Conservation (phyloP, 768 basidiomycete species). For the Termitomyces sp. region DNA sequence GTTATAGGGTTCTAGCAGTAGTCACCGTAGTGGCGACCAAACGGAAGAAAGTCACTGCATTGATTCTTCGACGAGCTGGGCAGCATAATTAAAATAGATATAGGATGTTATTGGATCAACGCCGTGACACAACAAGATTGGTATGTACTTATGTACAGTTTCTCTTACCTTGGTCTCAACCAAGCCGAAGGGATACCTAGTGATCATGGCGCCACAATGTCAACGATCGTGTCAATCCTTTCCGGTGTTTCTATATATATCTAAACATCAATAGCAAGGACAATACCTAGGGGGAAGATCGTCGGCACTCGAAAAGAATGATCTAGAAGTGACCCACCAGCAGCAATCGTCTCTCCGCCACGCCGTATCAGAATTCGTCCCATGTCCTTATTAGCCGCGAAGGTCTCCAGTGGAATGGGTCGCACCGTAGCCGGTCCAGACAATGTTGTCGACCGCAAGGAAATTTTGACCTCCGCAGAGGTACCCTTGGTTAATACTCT, state of each 20-base stretch:
- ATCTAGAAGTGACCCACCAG: conserved; percentile 45
- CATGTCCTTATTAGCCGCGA: conserved; percentile 91
- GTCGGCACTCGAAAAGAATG: neutral
- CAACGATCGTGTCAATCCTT: neutral
- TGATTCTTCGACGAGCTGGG: neutral
- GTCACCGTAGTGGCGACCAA: neutral
- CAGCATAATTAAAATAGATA: neutral
- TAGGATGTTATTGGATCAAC: neutral
- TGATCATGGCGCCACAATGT: neutral
- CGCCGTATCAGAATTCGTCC: conserved; percentile 84
- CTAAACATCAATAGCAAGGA: neutral
- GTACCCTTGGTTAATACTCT: conserved; percentile 83
- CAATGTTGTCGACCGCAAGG: conserved; percentile 52
- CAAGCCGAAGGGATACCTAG: no score
- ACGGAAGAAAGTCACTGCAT: neutral
- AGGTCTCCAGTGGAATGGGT: conserved; percentile 83
- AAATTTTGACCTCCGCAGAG: conserved; percentile 84
- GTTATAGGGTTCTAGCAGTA: neutral
- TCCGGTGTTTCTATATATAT: neutral
- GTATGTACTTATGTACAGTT: no score
- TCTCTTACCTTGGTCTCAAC: no score
- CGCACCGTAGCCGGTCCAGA: conserved; percentile 41
- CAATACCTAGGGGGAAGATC: neutral
- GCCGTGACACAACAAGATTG: no score
- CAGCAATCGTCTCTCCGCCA: conserved; percentile 91